Evolutionary conservation across 176 grass and related monocot species (phyloP), one percentile per base, ranked within the genome.

Genomic region (Aegilops speltoides): DNA sequence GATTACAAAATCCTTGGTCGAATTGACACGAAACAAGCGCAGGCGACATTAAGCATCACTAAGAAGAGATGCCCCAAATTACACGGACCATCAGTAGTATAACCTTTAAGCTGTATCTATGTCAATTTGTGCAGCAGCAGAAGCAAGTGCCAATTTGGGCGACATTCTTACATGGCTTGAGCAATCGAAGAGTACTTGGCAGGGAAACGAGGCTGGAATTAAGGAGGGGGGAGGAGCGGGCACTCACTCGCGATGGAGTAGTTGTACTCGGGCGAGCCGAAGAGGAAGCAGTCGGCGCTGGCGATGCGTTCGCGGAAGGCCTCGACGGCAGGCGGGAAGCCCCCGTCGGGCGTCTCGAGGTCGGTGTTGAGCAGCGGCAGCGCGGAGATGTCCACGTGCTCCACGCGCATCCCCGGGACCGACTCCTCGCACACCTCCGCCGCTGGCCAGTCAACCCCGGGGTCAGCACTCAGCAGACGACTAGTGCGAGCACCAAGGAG

Each of bases 311-410:
- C 75, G 54, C 95, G 88, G 89, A 97, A 95, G 77, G 85, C 87
- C 89, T 97, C 87, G 52, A 95, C 93, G 59, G 88, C 74, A 70
- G 91, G 84, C 17, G 95, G 94, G 84, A 79, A 95, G 0, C 64
- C 89, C 14, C 91, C 83, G 26, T 88, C 63, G 28, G 73, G 12
- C 12, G 69, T 91, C 87, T 95, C 93, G 81, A 97, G 95, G 84
- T 97, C 93, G 69, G 85, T 91, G 89, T 97, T 97, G 83, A 97
- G 32, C 31, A 97, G 45, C 45, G 95, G 95, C 24, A 97, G 89
- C 37, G 36, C 56, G 45, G 87, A 82, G 81, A 97, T 93, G 75
- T 95, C 93, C 4, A 97, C 46, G 63, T 74, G 81, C 3, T 97
- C 89, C 25, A 97, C 54, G 79, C 88, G 78, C 85, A 97, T 41